phyloP scores from a whole-genome alignment of 192 early-diverging fungal species.

The Thoreauomyces humboldtii region DNA sequence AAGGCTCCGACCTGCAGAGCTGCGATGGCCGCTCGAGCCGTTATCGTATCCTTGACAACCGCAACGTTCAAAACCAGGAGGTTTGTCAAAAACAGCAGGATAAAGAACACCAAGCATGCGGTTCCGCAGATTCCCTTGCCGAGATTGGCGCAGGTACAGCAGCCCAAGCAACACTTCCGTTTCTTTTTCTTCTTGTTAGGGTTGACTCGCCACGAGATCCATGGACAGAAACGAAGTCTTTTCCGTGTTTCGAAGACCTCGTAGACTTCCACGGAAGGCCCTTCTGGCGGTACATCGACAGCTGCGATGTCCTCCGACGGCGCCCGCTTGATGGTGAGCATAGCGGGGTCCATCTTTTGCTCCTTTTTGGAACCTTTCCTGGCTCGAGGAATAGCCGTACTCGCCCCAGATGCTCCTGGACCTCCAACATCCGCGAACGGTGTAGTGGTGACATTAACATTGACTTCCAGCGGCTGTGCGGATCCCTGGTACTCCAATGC shows the following conservation, averaged over 20 bases:
- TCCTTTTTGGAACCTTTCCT: too few species aligned
- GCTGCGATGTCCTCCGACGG: too few species aligned
- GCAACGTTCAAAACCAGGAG: conserved; percentile 13
- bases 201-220: conserved; percentile 15
- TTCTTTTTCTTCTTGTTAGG: background rate
- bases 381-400: too few species aligned
- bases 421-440: too few species aligned
- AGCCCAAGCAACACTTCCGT: background rate
- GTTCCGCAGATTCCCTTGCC: background rate
- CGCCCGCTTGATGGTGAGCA: too few species aligned
- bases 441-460: conserved; percentile 1
- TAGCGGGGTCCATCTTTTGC: too few species aligned
- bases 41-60: conserved; percentile 9
- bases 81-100: conserved; percentile 14
- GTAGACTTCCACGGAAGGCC: conserved; percentile 20
- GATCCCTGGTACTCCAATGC: background rate
- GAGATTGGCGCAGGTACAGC: conserved; percentile 1
- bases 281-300: background rate
- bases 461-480: background rate
- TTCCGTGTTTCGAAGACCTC: conserved; percentile 15
- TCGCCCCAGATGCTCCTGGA: too few species aligned
- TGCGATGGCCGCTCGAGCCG: conserved; percentile 8
- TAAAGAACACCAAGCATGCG: background rate
- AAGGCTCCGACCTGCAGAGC: background rate
- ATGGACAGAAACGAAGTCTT: conserved; percentile 13